These are phyloP conservation scores for Fusarium sambucinum DNA, from an alignment of 2,329 filamentous ascomycete genomes.

Conservation along the genomic window DNA sequence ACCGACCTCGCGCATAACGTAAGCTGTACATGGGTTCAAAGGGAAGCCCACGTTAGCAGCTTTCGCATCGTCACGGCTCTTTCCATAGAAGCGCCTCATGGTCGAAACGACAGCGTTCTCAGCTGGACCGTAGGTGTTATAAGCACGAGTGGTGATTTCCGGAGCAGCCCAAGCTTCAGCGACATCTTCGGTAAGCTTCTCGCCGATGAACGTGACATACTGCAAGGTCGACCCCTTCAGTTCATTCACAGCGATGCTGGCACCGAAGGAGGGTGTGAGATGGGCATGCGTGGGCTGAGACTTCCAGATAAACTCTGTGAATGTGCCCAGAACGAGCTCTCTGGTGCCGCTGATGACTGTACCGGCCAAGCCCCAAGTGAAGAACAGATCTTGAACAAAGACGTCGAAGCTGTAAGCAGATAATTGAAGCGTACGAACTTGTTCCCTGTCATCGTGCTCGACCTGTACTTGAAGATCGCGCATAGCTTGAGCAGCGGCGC, in stretches of 20 bases:
- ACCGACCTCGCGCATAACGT: slow-evolving; percentile 25
- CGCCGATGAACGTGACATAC: slow-evolving; percentile 27
- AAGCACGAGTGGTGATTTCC: slow-evolving; percentile 16
- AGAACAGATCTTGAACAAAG: slow-evolving; percentile 28
- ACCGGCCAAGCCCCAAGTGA: slow-evolving; percentile 23
- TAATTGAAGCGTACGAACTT: slow-evolving; percentile 23
- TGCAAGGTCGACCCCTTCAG: slow-evolving; percentile 21
- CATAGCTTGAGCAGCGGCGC: slow-evolving; percentile 24
- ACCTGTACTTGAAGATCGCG: slow-evolving; percentile 26
- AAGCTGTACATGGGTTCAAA: slow-evolving; percentile 17
- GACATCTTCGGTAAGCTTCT: slow-evolving; percentile 31
- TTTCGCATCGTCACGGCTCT: slow-evolving; percentile 19
- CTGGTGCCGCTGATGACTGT: slow-evolving; percentile 21
- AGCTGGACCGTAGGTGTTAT: slow-evolving; percentile 24
- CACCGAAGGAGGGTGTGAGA: slow-evolving; percentile 29
- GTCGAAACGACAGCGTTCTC: slow-evolving; percentile 34
- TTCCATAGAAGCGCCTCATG: slow-evolving; percentile 22
- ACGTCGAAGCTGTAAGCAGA: slow-evolving; percentile 35
- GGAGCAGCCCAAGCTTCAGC: slow-evolving; percentile 28
- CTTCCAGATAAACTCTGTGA: slow-evolving; percentile 30
- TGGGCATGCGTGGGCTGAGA: slow-evolving; percentile 26
- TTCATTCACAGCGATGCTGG: slow-evolving; percentile 22
- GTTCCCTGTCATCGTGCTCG: slow-evolving; percentile 17
- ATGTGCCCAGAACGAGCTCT: slow-evolving; percentile 25
- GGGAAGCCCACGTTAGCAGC: slow-evolving; percentile 32